phyloP scores from a whole-genome alignment of 2,329 filamentous ascomycete species.

The Xylariales sp. region DNA sequence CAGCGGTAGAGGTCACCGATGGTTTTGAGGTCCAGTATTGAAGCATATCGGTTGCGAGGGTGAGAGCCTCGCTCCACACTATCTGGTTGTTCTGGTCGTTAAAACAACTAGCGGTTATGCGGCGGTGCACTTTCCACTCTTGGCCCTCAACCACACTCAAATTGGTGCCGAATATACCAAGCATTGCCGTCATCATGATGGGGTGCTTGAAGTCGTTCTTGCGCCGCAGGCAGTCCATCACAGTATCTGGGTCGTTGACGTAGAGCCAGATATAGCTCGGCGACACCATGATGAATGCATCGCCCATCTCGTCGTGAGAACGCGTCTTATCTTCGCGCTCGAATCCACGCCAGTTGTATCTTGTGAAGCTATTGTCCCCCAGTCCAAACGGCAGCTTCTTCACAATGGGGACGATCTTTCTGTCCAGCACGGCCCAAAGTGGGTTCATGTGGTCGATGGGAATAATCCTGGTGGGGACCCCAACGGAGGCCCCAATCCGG shows the following conservation, averaged over 20 bases:
- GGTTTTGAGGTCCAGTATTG: conserved; percentile 18
- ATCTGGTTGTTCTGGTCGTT: conserved; percentile 22
- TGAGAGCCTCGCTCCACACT: conserved; percentile 21
- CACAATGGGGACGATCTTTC: background rate
- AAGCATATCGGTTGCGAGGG: conserved; percentile 20
- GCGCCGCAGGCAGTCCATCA: conserved; percentile 1
- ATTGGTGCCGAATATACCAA: conserved; percentile 13
- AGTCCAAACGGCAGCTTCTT: background rate
- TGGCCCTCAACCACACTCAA: conserved; percentile 7
- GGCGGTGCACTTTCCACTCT: conserved; percentile 18
- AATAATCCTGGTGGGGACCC: background rate
- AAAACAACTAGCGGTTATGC: conserved; percentile 19
- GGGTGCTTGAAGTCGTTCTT: background rate
- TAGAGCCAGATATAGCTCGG: background rate
- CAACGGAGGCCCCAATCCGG: background rate
- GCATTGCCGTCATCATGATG: conserved; percentile 4
- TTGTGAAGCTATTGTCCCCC: background rate
- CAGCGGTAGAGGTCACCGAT: conserved; percentile 13
- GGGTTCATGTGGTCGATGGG: background rate
- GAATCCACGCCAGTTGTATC: conserved; percentile 1
- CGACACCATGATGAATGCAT: conserved; percentile 2
- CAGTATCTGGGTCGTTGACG: background rate
- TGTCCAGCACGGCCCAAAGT: background rate
- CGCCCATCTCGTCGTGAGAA: background rate
- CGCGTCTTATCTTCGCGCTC: background rate